phyloP scores from a whole-genome alignment of 2,329 filamentous ascomycete species.

The Pseudogymnoascus pannorum region DNA sequence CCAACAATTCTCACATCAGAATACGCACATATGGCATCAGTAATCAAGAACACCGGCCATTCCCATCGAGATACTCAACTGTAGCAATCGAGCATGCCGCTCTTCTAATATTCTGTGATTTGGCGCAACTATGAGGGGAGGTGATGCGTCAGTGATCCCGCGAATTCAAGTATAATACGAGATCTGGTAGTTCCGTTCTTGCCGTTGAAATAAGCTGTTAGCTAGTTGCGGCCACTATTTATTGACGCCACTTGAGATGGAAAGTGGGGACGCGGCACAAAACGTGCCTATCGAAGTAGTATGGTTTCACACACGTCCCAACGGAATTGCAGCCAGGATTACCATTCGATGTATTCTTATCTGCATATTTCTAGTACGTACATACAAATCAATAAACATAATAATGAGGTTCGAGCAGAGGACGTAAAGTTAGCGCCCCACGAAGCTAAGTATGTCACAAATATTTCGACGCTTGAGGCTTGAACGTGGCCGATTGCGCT shows the following conservation, averaged over 20 bases:
- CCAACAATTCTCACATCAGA: conserved; percentile 2
- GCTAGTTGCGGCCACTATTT: neutral
- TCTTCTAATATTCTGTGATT: neutral
- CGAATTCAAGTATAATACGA: neutral
- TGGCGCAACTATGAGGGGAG: neutral
- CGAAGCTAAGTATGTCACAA: neutral
- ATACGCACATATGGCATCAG: neutral
- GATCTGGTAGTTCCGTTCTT: neutral
- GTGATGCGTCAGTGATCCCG: neutral
- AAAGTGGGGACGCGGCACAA: neutral
- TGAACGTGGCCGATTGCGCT: neutral
- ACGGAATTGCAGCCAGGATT: neutral
- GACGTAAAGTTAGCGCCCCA: neutral
- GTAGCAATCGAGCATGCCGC: neutral
- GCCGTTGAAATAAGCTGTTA: conserved; percentile 1
- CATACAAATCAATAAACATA: neutral
- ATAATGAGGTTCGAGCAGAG: neutral
- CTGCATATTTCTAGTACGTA: neutral
- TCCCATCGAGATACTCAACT: neutral
- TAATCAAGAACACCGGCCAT: neutral
- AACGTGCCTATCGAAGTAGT: neutral
- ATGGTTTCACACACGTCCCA: neutral
- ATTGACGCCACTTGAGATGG: neutral
- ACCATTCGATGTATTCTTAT: neutral
- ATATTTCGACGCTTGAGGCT: neutral